A percentile compares a stretch with the other conserved stretches of the same genome.
Evolutionary conservation across 352 stramenopile genomes (phyloP).

Genomic region (Stramenopiles sp.): DNA sequence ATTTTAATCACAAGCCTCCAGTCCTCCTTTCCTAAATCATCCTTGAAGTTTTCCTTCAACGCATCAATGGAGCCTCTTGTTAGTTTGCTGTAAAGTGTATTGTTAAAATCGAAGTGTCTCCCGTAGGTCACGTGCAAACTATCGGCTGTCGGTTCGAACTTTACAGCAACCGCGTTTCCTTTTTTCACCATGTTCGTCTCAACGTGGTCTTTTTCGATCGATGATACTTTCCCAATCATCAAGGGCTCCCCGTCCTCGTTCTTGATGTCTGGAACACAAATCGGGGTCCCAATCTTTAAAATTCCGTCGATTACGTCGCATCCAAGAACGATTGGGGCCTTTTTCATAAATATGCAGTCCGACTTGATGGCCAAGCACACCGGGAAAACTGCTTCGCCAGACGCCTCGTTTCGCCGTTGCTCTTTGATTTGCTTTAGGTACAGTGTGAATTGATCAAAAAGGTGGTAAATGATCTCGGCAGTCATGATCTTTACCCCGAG

Average conservation of each 20-base stretch:
- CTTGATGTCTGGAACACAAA: constrained; percentile 76
- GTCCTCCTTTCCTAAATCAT: constrained; percentile 91
- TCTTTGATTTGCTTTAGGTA: constrained; percentile 52
- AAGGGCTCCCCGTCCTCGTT: constrained; percentile 66
- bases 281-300: constrained; percentile 87
- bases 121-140: constrained; percentile 12
- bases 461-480: constrained; percentile 99
- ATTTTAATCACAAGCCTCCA: constrained; percentile 95
- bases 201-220: constrained; percentile 15
- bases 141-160: constrained; percentile 14
- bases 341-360: constrained; percentile 97
- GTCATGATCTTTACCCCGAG: constrained; percentile 94
- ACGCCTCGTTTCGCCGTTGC: constrained; percentile 40
- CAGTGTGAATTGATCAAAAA: constrained; percentile 95
- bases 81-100: constrained; percentile 48
- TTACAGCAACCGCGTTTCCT: constrained; percentile 15
- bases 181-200: not conserved
- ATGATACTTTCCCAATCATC: constrained; percentile 12
- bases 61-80: constrained; percentile 85
- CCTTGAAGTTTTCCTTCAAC: constrained; percentile 94
- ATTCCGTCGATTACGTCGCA: constrained; percentile 90
- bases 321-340: constrained; percentile 96
- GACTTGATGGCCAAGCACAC: constrained; percentile 89
- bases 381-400: constrained; percentile 69
- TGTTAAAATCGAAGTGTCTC: constrained; percentile 28